These are phyloP conservation scores for Pichia sp. DNA, from an alignment of 1,139 yeast species.

Conservation along the genomic window DNA sequence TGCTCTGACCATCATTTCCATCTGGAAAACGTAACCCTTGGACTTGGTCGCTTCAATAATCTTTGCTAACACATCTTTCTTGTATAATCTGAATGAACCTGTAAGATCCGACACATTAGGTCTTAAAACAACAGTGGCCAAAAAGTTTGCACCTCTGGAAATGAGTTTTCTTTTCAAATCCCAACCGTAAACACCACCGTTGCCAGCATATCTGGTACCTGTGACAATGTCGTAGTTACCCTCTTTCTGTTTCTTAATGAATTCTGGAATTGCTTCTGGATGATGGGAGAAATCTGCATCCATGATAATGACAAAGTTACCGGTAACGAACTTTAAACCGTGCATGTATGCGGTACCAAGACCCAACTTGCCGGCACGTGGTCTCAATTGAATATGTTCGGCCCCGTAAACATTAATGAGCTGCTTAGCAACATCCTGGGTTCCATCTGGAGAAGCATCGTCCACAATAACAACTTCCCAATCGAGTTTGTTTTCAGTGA, in stretches of 20 bases:
- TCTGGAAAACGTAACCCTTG: conserved; percentile 82
- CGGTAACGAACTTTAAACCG: conserved; percentile 68
- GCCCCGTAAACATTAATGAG: conserved; percentile 59
- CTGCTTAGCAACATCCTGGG: conserved; percentile 69
- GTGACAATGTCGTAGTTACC: conserved; percentile 72
- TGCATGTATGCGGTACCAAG: conserved; percentile 81
- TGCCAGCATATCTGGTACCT: conserved; percentile 79
- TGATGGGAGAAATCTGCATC: conserved; percentile 84
- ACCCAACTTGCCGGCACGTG: conserved; percentile 78
- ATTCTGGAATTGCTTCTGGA: conserved; percentile 76
- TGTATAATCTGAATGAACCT: conserved; percentile 75
- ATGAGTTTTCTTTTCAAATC: conserved; percentile 76
- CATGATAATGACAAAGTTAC: conserved; percentile 76
- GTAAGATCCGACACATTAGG: conserved; percentile 75
- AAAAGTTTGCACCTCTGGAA: conserved; percentile 76
- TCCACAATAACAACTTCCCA: conserved; percentile 83
- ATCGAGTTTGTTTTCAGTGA: conserved; percentile 52
- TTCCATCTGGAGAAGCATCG: conserved; percentile 80
- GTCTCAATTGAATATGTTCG: conserved; percentile 60
- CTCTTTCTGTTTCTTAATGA: conserved; percentile 63
- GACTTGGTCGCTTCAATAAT: conserved; percentile 68
- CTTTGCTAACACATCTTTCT: conserved; percentile 62
- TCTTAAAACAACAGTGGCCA: conserved; percentile 67
- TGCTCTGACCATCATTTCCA: conserved; percentile 89
- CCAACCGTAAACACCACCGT: conserved; percentile 87